Evolutionary conservation across 306 rosid genomes (phyloP), one percentile per base, ranked within the genome.

Genomic region (Dicorynia guianensis): DNA sequence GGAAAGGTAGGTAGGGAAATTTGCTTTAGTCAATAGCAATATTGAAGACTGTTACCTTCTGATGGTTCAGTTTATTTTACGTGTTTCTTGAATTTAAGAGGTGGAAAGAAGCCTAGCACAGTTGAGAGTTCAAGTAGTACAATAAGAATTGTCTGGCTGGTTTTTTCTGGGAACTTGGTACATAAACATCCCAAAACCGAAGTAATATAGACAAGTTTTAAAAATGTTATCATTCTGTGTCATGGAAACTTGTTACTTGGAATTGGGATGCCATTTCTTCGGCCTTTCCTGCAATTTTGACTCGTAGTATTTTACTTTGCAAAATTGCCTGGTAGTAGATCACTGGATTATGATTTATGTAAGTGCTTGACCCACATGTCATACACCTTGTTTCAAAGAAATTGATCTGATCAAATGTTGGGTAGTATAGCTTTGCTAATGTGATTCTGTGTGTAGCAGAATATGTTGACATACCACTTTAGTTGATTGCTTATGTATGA

Each of bases 351-450:
- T 61, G 72, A 19, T 62, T 63, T 43, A 62, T 53, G 18, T 53
- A 72, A 17, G 61, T 62, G 47, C 50, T 60, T 67, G 36, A 39
- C 66, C 35, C 42, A 5, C 39, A 12, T 50, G 9, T n/a, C 17
- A 40, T 19, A 6, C 59, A 38, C 50, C 77, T 79, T 66, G 44
- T 38, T 76, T 55, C 40, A 73, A 25, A 10, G 69, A 17, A 48
- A 62, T 56, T 61, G 55, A 63, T 54, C 33, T 12, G 7, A 63
- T 56, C 35, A 49, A 76, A 80, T 71, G 52, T 61, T 59, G 35
- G 14, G 53, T 61, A 50, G 46, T 30, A 65, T 47, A 49, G 11
- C 11, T 75, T 58, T 40, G 59, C 18, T 70, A 58, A 15, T 25
- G 54, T 34, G 8, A 13, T 35, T 11, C 19, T 52, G 62, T 69